These are phyloP conservation scores for Penicillium sp. DNA, from an alignment of 2,329 filamentous ascomycete genomes.

Conservation along the genomic window DNA sequence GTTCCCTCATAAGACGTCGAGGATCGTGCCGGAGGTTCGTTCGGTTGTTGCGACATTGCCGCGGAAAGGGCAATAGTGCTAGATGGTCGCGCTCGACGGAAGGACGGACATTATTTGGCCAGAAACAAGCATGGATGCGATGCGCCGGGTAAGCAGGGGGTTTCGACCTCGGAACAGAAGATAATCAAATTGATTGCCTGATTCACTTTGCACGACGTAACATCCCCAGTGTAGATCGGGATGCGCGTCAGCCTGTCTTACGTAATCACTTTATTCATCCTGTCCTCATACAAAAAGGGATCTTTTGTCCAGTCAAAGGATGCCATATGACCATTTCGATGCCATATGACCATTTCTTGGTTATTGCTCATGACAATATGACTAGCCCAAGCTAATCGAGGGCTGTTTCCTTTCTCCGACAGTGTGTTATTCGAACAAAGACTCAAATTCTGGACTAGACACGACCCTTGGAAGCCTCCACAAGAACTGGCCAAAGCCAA, in stretches of 20 bases:
- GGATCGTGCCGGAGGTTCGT: constrained; percentile 16
- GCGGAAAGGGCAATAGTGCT: constrained; percentile 17
- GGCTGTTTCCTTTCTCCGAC: too few species aligned
- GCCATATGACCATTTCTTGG: too few species aligned
- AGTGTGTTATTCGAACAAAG: too few species aligned
- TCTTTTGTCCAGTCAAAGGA: too few species aligned
- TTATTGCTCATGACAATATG: too few species aligned
- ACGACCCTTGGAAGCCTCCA: too few species aligned
- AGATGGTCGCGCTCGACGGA: constrained; percentile 23
- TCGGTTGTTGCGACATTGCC: constrained; percentile 25
- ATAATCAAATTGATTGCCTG: constrained; percentile 1
- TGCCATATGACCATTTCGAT: too few species aligned
- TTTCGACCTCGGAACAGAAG: background rate
- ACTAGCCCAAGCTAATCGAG: too few species aligned
- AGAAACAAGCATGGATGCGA: constrained; percentile 23
- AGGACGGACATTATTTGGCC: constrained; percentile 21
- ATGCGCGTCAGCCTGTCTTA: constrained; percentile 14
- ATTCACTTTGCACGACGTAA: background rate
- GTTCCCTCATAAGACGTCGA: constrained; percentile 17
- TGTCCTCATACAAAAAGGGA: background rate
- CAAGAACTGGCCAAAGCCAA: too few species aligned
- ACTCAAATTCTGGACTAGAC: too few species aligned
- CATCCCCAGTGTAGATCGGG: constrained; percentile 14
- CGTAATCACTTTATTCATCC: constrained; percentile 5
- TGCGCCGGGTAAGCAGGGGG: background rate